Evolutionary conservation across 352 stramenopile species (phyloP), one percentile per base, ranked within the genome.

Genomic region (Saprolegnia diclina): DNA sequence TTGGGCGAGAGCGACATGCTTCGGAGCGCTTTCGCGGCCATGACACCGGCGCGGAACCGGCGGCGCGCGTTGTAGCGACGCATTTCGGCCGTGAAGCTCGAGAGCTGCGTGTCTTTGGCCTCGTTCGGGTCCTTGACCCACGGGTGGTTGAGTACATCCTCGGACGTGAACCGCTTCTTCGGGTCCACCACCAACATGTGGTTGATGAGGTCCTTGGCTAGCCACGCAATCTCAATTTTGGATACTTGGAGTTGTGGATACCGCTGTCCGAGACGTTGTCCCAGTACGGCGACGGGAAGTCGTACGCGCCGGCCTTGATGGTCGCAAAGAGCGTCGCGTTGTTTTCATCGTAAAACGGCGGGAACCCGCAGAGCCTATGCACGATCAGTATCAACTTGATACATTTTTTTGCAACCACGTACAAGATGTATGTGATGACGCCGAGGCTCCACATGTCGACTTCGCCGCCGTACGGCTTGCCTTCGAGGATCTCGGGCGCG

Each of bases 361-460:
- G 96, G 56, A 96, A 97, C 5, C 97, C 97, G 62, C 89, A 98
- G 24, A 93, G 64, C 26, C 74, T 59, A 96, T 65, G n/a, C n/a
- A n/a, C n/a, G n/a, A n/a, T n/a, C 37, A 96, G 71, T 74, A 96
- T 90, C 61, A 56, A 6, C 32, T 61, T 63, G 32, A 56, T 35
- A 16, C 42, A 21, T n/a, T 32, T 5, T 5, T 24, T n/a, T 5
- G 6, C 46, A 5, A 54, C 37, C 6, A 13, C 72, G 38, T 56
- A 81, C 72, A 96, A 56, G 64, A 96, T 96, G 83, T 99, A 99
- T 3, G 95, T 76, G 78, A 99, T 99, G 40, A 99, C 94, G 18
- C 97, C 97, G 26, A 99, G 80, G 77, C 80, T 95, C 94, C 94
- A 99, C 63, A 98, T 89, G 76, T 98, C 95, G 7, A 97, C 90